These are phyloP conservation scores for Mrakia blollopis DNA, from an alignment of 768 basidiomycete species.

Conservation along the genomic window DNA sequence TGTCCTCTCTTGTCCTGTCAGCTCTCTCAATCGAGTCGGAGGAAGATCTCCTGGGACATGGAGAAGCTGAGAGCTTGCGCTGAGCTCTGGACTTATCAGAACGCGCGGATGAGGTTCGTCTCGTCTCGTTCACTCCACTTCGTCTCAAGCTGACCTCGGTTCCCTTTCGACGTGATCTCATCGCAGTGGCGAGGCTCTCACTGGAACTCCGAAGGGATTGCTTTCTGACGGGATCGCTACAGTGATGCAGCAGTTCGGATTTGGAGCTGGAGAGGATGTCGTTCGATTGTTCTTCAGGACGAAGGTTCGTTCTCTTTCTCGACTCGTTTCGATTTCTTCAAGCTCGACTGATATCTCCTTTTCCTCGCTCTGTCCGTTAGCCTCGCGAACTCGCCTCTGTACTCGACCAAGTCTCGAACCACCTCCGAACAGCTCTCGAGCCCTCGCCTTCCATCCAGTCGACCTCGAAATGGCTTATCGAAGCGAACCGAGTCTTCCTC, in stretches of 20 bases:
- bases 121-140: neutral
- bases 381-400: constrained; percentile 63
- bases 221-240: constrained; percentile 60
- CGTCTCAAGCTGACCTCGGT: neutral
- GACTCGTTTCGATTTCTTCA: too few relatives aligned
- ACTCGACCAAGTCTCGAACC: constrained; percentile 57
- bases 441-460: constrained; percentile 51
- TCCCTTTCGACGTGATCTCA: neutral
- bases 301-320: constrained; percentile 41
- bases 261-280: constrained; percentile 64
- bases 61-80: constrained; percentile 79
- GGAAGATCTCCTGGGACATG: constrained; percentile 70
- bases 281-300: constrained; percentile 79
- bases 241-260: constrained; percentile 60
- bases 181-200: constrained; percentile 13
- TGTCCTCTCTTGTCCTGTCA: constrained; percentile 38
- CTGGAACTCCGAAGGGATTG: constrained; percentile 46
- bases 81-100: constrained; percentile 62
- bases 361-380: constrained; percentile 39
- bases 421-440: constrained; percentile 39
- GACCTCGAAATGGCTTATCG: constrained; percentile 52
- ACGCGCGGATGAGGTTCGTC: constrained; percentile 43
- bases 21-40: constrained; percentile 76
- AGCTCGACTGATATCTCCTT: neutral
- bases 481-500: constrained; percentile 64